These are phyloP conservation scores for Guadua angustifolia DNA, from an alignment of 176 grass and related monocot species.

Conservation along the genomic window DNA sequence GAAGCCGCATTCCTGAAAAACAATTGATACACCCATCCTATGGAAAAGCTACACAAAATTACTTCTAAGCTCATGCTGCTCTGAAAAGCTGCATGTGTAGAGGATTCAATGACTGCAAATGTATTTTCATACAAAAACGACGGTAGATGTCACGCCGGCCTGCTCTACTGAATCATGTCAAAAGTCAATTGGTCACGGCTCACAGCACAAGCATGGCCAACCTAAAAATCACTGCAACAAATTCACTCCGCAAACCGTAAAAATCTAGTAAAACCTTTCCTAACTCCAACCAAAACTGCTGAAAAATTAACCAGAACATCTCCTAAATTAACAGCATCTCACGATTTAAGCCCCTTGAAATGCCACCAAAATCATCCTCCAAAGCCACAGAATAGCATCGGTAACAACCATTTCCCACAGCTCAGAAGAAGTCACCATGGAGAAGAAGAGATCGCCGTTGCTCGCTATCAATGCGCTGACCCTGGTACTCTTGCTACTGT, in stretches of 20 bases:
- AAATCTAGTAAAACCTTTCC: slow-evolving; percentile 1
- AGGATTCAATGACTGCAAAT: not conserved
- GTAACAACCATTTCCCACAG: not conserved
- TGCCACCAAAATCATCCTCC: slow-evolving; percentile 38
- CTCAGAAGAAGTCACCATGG: slow-evolving; percentile 1
- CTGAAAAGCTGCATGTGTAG: not conserved
- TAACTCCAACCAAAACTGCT: slow-evolving; percentile 33
- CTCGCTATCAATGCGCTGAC: not conserved
- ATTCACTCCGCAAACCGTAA: not conserved
- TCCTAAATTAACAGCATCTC: slow-evolving; percentile 6
- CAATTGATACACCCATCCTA: not conserved
- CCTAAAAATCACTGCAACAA: not conserved
- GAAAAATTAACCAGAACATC: slow-evolving; percentile 41
- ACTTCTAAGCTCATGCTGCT: not conserved
- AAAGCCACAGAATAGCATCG: not conserved
- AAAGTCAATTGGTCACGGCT: slow-evolving; percentile 22
- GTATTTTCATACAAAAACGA: not conserved
- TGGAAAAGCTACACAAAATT: not conserved
- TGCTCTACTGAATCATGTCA: slow-evolving; percentile 12
- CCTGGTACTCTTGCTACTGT: not conserved
- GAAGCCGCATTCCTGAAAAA: not conserved
- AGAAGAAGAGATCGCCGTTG: slow-evolving; percentile 27
- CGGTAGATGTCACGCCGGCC: not conserved
- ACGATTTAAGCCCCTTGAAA: slow-evolving; percentile 34
- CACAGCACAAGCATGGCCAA: slow-evolving; percentile 47